Evolutionary conservation across 305 asterid species (phyloP), one percentile per base, ranked within the genome.

Genomic region (Striga hermonthica): DNA sequence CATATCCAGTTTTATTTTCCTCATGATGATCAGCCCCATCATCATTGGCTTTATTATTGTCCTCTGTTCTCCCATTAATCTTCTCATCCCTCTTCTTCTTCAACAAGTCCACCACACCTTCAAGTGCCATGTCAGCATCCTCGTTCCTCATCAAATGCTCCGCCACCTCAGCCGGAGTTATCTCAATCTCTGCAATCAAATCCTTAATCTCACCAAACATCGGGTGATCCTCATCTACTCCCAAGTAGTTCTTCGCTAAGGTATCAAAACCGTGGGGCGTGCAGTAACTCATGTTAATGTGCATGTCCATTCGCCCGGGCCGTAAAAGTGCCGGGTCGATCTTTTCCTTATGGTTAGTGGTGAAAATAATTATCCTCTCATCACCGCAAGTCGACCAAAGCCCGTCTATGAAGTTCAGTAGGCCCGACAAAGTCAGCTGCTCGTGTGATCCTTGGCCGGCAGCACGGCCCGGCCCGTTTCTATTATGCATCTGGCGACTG

Each of bases 101-200:
- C 7, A 88, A 79, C 80, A 83, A 65, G 63, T 68, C 76, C 54
- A 83, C 7, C 43, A 85, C 85, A 1, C 91, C 93, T 36, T 78
- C 57, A 8, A 85, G 81, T 3, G 83, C 91, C 39, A 70, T 66
- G 34, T 85, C 84, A 10, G 62, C 74, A 56, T 80, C 83, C 60
- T 84, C 94, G 13, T 62, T 82, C 64, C 89, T 82, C 94, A 88
- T 84, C 69, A 88, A 76, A 50, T 86, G 86, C 70, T 88, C 96
- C 0, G 94, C 96, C 28, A 84, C 59, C 61, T 82, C 91, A 1
- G 94, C 94, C 1, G 96, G 94, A 3, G 86, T 75, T 7, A 75
- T 76, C 66, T 86, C 71, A 2, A 77, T 71, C 55, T 84, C 75
- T 56, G 70, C 43, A 35, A 84, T 79, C 15, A 84, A 53, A 35